Evolutionary conservation across 75 land plant species (phyloP).

Genomic region (Gnetum montanum): DNA sequence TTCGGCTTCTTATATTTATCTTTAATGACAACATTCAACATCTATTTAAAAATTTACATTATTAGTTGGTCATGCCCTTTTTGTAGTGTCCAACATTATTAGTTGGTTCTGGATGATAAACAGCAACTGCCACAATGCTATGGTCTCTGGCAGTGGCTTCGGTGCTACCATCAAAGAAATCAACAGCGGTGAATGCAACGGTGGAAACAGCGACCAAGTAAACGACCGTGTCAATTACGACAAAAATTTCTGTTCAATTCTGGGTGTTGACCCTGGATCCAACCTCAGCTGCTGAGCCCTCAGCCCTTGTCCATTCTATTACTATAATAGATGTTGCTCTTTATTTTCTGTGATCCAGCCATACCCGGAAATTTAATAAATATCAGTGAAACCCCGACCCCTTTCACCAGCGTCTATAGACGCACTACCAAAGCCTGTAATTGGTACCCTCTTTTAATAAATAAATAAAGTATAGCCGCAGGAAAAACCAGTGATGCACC

Average conservation of each 20-base stretch:
- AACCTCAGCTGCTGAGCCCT: slow-evolving; percentile 1
- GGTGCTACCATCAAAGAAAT: slow-evolving; percentile 9
- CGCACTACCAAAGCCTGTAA: too few relatives aligned
- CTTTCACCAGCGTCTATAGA: neutral
- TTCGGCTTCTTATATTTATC: too few relatives aligned
- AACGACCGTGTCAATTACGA: slow-evolving; percentile 1
- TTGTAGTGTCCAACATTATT: too few relatives aligned
- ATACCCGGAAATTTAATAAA: neutral
- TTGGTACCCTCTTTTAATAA: too few relatives aligned
- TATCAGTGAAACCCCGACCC: neutral
- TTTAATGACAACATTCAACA: too few relatives aligned
- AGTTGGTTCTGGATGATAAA: too few relatives aligned
- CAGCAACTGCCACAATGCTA: neutral
- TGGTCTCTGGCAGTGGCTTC: slow-evolving; percentile 7
- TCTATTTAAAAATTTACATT: too few relatives aligned
- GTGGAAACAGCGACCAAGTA: neutral
- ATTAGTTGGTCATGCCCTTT: too few relatives aligned
- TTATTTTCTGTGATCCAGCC: neutral
- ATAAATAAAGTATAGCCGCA: too few relatives aligned
- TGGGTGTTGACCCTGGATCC: slow-evolving; percentile 2
- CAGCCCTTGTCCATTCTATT: neutral
- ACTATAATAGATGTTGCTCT: neutral
- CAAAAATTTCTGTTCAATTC: neutral
- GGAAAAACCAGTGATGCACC: too few relatives aligned
- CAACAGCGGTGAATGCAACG: slow-evolving; percentile 7